phyloP scores from a whole-genome alignment of 176 grass and related monocot species.

The Cocos nucifera region DNA sequence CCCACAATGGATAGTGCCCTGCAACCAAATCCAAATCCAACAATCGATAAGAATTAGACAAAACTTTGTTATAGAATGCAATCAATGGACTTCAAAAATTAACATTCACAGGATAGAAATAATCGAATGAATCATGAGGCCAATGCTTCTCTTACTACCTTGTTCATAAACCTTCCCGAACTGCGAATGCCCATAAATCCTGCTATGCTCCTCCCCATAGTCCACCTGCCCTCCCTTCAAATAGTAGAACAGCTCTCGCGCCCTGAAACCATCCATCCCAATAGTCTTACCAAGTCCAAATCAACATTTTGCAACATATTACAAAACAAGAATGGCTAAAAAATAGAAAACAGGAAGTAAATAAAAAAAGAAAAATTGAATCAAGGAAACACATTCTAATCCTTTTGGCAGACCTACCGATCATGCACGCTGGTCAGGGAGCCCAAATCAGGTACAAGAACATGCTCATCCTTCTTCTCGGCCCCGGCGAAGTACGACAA shows the following conservation, averaged over 20 bases:
- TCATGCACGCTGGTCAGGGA: conserved; percentile 77
- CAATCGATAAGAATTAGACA: no score
- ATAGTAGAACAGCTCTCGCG: conserved; percentile 79
- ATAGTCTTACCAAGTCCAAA: no score
- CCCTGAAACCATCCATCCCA: conserved; percentile 22
- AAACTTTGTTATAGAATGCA: no score
- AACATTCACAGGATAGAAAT: no score
- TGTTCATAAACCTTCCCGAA: conserved; percentile 50
- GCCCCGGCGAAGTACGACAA: conserved; percentile 89
- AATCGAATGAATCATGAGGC: no score
- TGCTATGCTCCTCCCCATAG: conserved; percentile 80
- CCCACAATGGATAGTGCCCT: conserved; percentile 69
- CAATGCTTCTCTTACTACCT: conserved; percentile 13
- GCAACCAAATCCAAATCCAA: background rate
- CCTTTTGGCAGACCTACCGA: conserved; percentile 17
- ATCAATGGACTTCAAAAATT: no score
- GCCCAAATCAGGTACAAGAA: conserved; percentile 77
- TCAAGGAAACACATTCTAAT: no score
- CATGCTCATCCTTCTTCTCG: conserved; percentile 76
- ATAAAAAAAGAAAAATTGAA: no score
- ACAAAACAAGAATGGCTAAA: no score
- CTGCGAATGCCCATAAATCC: conserved; percentile 29
- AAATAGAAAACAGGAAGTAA: no score
- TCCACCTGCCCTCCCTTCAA: conserved; percentile 73
- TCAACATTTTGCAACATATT: no score